Conservation (phyloP, 2,329 filamentous ascomycete genomes). For the Aureobasidium leucospermi region DNA sequence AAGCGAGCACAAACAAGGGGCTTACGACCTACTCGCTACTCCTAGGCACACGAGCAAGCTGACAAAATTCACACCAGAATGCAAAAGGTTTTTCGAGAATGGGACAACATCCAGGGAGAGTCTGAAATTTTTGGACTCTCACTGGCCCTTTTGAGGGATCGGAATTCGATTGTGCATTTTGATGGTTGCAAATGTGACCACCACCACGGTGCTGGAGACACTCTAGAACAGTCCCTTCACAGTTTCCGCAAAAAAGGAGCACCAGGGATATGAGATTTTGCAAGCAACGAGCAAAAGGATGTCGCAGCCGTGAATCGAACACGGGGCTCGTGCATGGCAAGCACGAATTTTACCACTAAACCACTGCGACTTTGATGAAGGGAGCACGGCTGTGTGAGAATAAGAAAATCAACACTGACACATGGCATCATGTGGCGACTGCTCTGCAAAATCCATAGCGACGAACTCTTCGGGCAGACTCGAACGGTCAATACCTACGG, state of each 20-base stretch:
- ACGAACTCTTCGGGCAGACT: no score
- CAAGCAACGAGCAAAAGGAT: background rate
- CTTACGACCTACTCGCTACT: no score
- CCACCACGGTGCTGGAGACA: background rate
- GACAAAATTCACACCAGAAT: no score
- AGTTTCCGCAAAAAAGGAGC: background rate
- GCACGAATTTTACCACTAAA: constrained; percentile 15
- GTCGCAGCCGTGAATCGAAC: constrained; percentile 15
- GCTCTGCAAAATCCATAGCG: no score
- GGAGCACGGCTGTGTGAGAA: background rate
- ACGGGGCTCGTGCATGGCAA: constrained; percentile 14
- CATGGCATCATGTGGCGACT: no score
- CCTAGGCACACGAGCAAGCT: no score
- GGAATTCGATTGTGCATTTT: background rate
- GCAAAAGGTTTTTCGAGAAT: no score
- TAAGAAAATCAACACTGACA: no score
- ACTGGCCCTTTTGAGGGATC: background rate
- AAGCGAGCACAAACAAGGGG: no score
- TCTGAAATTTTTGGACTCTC: background rate
- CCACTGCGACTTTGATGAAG: constrained; percentile 12
- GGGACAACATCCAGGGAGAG: background rate
- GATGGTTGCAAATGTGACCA: background rate
- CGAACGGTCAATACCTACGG: no score
- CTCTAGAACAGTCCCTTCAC: background rate
- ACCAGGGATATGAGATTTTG: background rate